Evolutionary conservation across 2,329 filamentous ascomycete species (phyloP).

Genomic region (Cordyceps farinosa): DNA sequence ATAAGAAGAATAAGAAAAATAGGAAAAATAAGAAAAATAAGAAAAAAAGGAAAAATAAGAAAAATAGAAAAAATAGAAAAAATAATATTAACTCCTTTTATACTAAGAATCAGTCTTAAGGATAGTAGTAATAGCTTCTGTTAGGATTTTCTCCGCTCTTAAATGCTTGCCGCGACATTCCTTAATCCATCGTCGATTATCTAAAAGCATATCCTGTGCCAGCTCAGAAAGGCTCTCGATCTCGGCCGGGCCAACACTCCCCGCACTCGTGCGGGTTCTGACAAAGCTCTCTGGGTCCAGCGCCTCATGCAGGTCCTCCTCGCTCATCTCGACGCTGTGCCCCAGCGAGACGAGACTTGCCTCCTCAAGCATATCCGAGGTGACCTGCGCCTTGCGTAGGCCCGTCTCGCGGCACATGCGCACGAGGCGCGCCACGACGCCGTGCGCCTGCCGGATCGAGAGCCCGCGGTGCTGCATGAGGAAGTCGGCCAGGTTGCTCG

Average conservation of each 20-base stretch:
- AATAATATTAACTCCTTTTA: not conserved
- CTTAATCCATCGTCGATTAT: conserved; percentile 7
- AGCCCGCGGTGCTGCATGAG: conserved; percentile 17
- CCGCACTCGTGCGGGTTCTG: conserved; percentile 12
- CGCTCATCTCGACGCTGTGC: conserved; percentile 3
- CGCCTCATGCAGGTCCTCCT: conserved; percentile 9
- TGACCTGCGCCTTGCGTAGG: conserved; percentile 3
- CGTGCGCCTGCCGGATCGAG: conserved; percentile 18
- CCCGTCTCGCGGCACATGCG: conserved; percentile 13
- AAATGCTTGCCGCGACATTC: conserved; percentile 7
- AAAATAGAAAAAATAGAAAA: not conserved
- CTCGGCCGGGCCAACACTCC: conserved; percentile 14
- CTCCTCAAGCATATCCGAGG: conserved; percentile 1
- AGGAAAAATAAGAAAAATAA: too few relatives aligned
- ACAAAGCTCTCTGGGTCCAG: conserved; percentile 17
- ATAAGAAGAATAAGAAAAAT: too few relatives aligned
- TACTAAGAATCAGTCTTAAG: not conserved
- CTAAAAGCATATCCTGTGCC: conserved; percentile 11
- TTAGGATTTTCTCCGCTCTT: not conserved
- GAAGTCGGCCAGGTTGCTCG: conserved; percentile 17
- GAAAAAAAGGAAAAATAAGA: too few relatives aligned
- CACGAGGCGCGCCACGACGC: conserved; percentile 16
- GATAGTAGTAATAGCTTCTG: not conserved
- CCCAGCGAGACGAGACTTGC: conserved; percentile 11
- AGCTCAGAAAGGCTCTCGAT: not conserved